Evolutionary conservation across 2,329 filamentous ascomycete genomes (phyloP).

Genomic region (Aspergillus brasiliensis): DNA sequence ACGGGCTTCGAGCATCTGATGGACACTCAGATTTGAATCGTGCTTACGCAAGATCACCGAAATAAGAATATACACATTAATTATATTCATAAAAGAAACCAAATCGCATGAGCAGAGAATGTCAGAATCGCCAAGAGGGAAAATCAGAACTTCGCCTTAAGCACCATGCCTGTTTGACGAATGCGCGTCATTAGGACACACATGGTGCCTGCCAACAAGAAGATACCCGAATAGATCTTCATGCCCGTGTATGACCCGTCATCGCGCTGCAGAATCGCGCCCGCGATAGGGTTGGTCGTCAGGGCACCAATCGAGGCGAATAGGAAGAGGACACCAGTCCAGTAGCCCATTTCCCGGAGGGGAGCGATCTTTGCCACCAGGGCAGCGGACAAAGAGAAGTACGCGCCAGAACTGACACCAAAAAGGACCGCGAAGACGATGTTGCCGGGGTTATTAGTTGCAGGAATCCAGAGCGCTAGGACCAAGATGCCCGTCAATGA

Average conservation of each 20-base stretch:
- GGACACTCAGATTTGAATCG: neutral
- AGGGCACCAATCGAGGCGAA: constrained; percentile 7
- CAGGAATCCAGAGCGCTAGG: constrained; percentile 12
- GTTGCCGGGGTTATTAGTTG: neutral
- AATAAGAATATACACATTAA: neutral
- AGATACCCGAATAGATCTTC: constrained; percentile 8
- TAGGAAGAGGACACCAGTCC: constrained; percentile 6
- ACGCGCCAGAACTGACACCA: constrained; percentile 8
- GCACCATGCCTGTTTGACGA: neutral
- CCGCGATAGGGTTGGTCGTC: constrained; percentile 9
- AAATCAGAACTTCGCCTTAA: constrained; percentile 15
- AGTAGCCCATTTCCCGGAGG: constrained; percentile 5
- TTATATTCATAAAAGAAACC: neutral
- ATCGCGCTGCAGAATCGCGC: constrained; percentile 2
- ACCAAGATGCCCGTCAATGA: constrained; percentile 3
- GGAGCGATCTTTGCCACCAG: constrained; percentile 6
- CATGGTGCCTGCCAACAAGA: neutral
- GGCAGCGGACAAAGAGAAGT: constrained; percentile 4
- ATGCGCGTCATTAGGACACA: constrained; percentile 2
- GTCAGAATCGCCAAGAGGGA: too few species aligned
- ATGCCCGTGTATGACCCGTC: constrained; percentile 5
- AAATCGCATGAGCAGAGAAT: too few species aligned
- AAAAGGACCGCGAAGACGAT: constrained; percentile 6
- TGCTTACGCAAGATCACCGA: neutral
- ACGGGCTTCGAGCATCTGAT: neutral